These are phyloP conservation scores for Alternaria sp. DNA, from an alignment of 2,329 filamentous ascomycete genomes.

Conservation along the genomic window DNA sequence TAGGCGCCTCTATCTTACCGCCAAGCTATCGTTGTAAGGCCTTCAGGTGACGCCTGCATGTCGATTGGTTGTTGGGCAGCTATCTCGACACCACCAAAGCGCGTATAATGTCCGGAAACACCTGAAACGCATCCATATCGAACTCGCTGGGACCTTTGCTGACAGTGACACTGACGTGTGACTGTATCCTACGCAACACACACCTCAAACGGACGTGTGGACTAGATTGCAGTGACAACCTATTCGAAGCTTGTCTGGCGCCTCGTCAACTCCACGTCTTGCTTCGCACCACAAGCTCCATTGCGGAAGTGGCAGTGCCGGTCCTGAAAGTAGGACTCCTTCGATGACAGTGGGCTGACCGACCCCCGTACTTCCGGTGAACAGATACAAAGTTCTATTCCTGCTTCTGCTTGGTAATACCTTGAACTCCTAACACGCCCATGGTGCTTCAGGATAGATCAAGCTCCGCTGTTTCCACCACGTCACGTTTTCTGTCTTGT, in stretches of 20 bases:
- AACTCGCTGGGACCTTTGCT: neutral
- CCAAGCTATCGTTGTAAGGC: neutral
- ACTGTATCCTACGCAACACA: neutral
- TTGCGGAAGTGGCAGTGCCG: neutral
- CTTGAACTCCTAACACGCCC: neutral
- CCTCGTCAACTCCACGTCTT: neutral
- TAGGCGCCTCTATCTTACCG: neutral
- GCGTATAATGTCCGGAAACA: neutral
- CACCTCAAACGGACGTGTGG: neutral
- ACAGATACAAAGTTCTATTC: neutral
- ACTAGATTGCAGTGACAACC: neutral
- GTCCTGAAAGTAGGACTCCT: neutral
- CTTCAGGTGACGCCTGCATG: neutral
- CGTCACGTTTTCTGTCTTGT: neutral
- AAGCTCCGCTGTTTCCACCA: neutral
- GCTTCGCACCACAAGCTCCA: neutral
- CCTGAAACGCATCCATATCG: neutral
- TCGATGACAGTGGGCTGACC: too few relatives aligned
- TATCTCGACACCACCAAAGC: neutral
- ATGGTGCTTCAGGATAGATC: neutral
- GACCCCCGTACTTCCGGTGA: neutral
- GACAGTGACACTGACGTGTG: neutral
- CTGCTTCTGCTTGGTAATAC: neutral
- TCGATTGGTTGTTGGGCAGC: neutral
- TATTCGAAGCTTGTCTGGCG: neutral